Base-by-base conservation (phyloP, 345 rosid genomes). In the Diplotaxis tenuifolia region DNA sequence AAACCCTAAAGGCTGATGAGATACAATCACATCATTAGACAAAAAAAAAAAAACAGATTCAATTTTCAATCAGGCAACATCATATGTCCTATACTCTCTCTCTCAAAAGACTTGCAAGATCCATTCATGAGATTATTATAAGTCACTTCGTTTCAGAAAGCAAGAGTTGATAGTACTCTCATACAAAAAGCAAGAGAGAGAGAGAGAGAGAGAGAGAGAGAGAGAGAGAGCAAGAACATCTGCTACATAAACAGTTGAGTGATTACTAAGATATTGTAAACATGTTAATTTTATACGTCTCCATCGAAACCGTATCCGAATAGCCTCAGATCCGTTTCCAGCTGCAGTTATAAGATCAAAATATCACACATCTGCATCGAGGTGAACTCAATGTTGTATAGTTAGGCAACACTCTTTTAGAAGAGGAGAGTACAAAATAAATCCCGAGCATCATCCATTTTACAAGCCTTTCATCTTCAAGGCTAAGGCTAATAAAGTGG, bases 341-440 rank as follows among this genome's bases (percentile, higher is more conserved):
- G 23, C 68, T 64, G 56, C 68, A 64, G 38, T 9, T 64, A 16
- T 16, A 9, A 22, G 69, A 49, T 27, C 56, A 65, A 18, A 47
- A 16, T 36, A 60, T 53, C 45, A 60, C 1, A 32, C 23, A 3
- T 57, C 34, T n/a, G 50, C 16, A 36, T 53, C 32, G 50, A 7
- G 25, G 23, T 38, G n/a, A 31, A 8, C 19, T 31, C 52, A 53
- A 47, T 19, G 55, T 1, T 27, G 58, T 56, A 27, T 12, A 31
- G 9, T 12, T 4, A 61, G 36, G 9, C 8, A 62, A 52, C 29
- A 63, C 31, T 63, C n/a, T 64, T 20, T 19, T 42, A 40, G 32
- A 73, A 59, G 36, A n/a, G n/a, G 31, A 64, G 22, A 65, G 27
- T 47, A 49, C 62, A 67, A 75, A 67, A 67, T 47, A 47, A 47